Conservation (phyloP, 108 stramenopile genomes). For the Cyclotella baltica region DNA sequence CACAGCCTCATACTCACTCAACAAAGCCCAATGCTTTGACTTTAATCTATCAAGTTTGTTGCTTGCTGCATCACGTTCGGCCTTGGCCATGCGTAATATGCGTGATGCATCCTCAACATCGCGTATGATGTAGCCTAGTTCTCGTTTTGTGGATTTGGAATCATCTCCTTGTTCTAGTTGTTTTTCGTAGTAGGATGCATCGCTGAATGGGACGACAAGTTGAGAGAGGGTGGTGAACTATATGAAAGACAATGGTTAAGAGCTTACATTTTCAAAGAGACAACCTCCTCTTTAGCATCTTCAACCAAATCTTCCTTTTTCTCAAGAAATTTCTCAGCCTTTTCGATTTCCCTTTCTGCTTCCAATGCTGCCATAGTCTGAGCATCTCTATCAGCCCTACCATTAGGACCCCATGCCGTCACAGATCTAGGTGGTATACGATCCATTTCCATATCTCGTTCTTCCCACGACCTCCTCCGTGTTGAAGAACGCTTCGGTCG, state of each 20-base stretch:
- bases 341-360: slow-evolving; percentile 74
- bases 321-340: slow-evolving; percentile 57
- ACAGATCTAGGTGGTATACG: slow-evolving; percentile 69
- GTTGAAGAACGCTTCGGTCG: background rate
- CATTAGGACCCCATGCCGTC: slow-evolving; percentile 82
- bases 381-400: slow-evolving; percentile 61
- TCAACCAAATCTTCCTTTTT: slow-evolving; percentile 60
- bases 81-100: slow-evolving; percentile 63
- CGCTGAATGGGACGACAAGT: slow-evolving; percentile 13
- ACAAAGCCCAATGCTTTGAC: slow-evolving; percentile 77
- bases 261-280: slow-evolving; percentile 69
- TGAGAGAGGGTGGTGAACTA: background rate
- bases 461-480: slow-evolving; percentile 68
- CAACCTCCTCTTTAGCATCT: slow-evolving; percentile 68
- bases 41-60: slow-evolving; percentile 62
- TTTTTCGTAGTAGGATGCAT: slow-evolving; percentile 52
- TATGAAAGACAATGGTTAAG: background rate
- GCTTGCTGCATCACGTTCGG: slow-evolving; percentile 59
- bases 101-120: slow-evolving; percentile 77
- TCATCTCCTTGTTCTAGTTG: slow-evolving; percentile 44
- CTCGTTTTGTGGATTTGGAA: slow-evolving; percentile 28
- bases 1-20: slow-evolving; percentile 74
- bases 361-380: slow-evolving; percentile 73
- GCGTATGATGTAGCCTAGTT: slow-evolving; percentile 63
- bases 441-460: slow-evolving; percentile 75